Evolutionary conservation across 495 filamentous ascomycete species (phyloP), one percentile per base, ranked within the genome.

Genomic region (Terfezia boudieri): DNA sequence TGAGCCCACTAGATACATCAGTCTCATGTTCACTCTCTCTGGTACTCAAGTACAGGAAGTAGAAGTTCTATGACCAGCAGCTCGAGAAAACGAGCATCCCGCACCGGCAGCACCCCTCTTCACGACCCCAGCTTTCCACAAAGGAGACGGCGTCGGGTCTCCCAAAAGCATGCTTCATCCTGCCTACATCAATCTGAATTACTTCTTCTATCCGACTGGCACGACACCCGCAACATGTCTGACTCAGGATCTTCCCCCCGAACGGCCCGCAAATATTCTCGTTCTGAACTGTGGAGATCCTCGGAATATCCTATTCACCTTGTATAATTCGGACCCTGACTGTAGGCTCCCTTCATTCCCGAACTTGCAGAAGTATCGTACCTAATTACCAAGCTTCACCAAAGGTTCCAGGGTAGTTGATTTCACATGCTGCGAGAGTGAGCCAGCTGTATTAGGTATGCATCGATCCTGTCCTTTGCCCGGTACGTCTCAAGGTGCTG

Each of bases 201-300:
- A 46, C 49, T 69, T 62, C 58, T 71, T 75, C 62, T 70, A 76
- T 54, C 65, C 71, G 1, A 43, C 73, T 43, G 73, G 73, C 26
- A 75, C 74, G 58, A 75, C 71, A 0, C 68, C 74, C 11, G 73
- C 76, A 8, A 61, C 70, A 7, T 70, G 60, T 57, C 62, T 80
- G 37, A 74, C 71, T 1, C 66, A 71, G 37, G 56, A 66, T 9
- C 58, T 78, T 2, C 71, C 75, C 0, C 68, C 67, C 9, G 73
- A 71, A 36, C 51, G 70, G 46, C 57, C 69, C 37, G 73, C 70
- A 22, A 59, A 69, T 23, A 58, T 79, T n/a, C 66, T 80, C 1
- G 60, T 73, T 12, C 50, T 61, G 26, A 55, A 52, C 12, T 64
- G 54, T 55, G 60, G 60, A 9, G 60, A 64, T 35, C 36, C 52